Evolutionary conservation across 108 stramenopile genomes (phyloP).

Genomic region (Pelagomonas calceolata): DNA sequence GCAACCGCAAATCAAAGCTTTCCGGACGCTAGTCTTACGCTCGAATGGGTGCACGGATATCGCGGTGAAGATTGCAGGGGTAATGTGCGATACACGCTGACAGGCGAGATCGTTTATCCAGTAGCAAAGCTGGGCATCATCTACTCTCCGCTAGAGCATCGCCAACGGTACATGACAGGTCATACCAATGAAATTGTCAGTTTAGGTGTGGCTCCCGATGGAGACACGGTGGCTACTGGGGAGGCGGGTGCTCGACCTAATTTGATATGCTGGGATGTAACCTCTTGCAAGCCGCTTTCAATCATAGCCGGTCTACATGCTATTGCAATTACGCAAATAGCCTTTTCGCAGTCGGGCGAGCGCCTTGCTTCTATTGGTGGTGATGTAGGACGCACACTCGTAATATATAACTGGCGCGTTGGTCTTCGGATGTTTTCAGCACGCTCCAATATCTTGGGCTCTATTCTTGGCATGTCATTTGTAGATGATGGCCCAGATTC

Average conservation of each 20-base stretch:
- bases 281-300: slow-evolving; percentile 22
- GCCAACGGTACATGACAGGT: slow-evolving; percentile 32
- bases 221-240: slow-evolving; percentile 35
- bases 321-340: slow-evolving; percentile 30
- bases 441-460: background rate
- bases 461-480: background rate
- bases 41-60: slow-evolving; percentile 31
- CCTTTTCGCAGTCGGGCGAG: slow-evolving; percentile 30
- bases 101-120: slow-evolving; percentile 25
- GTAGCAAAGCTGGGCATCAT: slow-evolving; percentile 28
- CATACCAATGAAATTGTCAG: slow-evolving; percentile 39
- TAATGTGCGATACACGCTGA: slow-evolving; percentile 29
- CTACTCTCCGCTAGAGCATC: slow-evolving; percentile 22
- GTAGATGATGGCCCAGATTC: background rate
- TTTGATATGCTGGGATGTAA: slow-evolving; percentile 34
- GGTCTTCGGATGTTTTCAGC: slow-evolving; percentile 20
- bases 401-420: slow-evolving; percentile 32
- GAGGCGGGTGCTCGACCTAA: slow-evolving; percentile 30
- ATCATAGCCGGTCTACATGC: slow-evolving; percentile 32
- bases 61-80: slow-evolving; percentile 27
- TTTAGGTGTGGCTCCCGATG: slow-evolving; percentile 36
- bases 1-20: background rate
- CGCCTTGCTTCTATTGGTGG: slow-evolving; percentile 17
- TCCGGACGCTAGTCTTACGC: slow-evolving; percentile 2
- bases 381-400: slow-evolving; percentile 12